These are phyloP conservation scores for Aureobasidium sp. DNA, from an alignment of 2,329 filamentous ascomycete genomes.

Conservation along the genomic window DNA sequence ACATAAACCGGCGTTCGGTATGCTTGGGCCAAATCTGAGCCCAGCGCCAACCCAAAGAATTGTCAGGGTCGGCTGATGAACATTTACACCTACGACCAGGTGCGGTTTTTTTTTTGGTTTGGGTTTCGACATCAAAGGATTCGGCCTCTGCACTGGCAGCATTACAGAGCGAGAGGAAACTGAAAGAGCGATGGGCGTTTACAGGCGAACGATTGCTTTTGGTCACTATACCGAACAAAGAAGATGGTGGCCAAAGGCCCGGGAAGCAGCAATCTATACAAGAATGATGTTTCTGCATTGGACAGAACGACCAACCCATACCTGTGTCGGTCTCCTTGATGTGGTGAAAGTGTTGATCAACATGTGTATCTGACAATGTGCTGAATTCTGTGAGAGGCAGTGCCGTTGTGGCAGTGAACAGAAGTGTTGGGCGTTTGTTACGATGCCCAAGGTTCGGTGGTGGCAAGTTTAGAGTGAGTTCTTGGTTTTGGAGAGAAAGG, in stretches of 20 bases:
- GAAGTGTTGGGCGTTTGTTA: neutral
- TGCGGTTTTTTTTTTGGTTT: neutral
- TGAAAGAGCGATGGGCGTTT: constrained; percentile 5
- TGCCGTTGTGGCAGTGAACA: neutral
- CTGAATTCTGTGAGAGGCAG: neutral
- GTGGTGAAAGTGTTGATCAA: neutral
- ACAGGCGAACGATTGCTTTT: neutral
- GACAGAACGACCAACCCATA: neutral
- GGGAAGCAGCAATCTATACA: neutral
- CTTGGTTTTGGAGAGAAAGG: neutral
- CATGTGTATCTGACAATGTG: neutral
- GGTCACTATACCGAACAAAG: neutral
- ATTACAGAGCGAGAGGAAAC: neutral
- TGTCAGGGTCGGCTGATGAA: neutral
- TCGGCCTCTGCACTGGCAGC: neutral
- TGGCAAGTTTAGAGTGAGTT: neutral
- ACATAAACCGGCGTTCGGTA: neutral
- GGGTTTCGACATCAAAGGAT: neutral
- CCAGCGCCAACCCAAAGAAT: neutral
- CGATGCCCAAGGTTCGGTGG: neutral
- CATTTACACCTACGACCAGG: neutral
- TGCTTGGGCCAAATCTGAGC: neutral
- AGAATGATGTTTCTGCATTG: neutral
- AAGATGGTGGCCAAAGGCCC: neutral
- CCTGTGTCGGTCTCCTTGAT: neutral